Conservation (phyloP, 1,139 yeast genomes). For the Yamadazyma spencermartinsiae region DNA sequence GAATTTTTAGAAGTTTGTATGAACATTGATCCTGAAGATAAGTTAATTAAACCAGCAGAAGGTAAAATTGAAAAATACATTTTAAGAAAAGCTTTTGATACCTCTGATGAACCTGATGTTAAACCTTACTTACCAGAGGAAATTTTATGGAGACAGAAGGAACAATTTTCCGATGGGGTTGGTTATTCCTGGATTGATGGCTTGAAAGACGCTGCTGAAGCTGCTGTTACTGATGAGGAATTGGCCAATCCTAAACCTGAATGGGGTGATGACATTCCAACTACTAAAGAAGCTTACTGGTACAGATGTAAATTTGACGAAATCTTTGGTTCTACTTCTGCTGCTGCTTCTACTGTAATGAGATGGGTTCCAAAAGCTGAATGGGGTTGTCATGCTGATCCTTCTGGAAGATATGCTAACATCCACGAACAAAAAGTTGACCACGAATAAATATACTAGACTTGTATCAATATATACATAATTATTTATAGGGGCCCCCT, state of each 20-base stretch:
- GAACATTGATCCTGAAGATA: constrained; percentile 93
- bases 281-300: constrained; percentile 99
- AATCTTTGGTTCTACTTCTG: constrained; percentile 73
- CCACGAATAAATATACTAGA: constrained; percentile 13
- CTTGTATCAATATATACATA: no score
- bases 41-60: constrained; percentile 67
- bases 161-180: constrained; percentile 98
- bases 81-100: constrained; percentile 95
- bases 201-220: constrained; percentile 92
- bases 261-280: constrained; percentile 95
- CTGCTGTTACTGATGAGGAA: constrained; percentile 82
- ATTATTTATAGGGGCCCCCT: not conserved
- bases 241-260: constrained; percentile 86
- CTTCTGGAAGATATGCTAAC: constrained; percentile 95
- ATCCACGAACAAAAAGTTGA: constrained; percentile 67
- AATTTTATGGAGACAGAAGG: constrained; percentile 99
- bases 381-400: constrained; percentile 99
- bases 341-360: constrained; percentile 96
- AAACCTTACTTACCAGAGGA: constrained; percentile 92
- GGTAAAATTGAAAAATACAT: constrained; percentile 91
- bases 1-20: constrained; percentile 87
- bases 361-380: constrained; percentile 99
- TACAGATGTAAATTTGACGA: constrained; percentile 96
- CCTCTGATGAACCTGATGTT: constrained; percentile 64
- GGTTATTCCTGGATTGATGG: constrained; percentile 99